These are phyloP conservation scores for Pseudoscleropodium purum DNA, from an alignment of 225 moss, liverwort and hornwort genomes.

Conservation along the genomic window DNA sequence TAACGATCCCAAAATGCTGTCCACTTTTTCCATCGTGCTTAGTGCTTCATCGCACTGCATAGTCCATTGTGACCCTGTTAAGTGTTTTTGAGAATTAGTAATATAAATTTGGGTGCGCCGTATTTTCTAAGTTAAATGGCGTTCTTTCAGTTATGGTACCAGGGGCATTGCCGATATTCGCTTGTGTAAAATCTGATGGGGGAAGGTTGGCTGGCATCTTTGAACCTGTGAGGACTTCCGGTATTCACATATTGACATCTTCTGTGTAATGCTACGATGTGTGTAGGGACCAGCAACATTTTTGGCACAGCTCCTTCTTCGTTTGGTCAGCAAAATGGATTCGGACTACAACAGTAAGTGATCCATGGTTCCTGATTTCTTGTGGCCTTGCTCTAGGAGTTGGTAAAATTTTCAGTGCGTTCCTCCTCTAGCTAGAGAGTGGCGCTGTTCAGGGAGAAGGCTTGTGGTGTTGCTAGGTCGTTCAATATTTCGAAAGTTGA, in stretches of 20 bases:
- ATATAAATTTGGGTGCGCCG: not conserved
- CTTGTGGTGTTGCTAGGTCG: not conserved
- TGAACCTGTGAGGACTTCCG: not conserved
- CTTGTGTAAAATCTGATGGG: not conserved
- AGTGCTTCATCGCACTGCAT: not conserved
- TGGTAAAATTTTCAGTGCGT: not conserved
- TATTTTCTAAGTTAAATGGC: not conserved
- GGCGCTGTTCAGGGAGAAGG: not conserved
- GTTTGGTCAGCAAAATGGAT: not conserved
- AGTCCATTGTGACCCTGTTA: no score
- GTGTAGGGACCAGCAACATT: not conserved
- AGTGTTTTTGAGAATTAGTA: no score
- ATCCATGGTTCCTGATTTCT: not conserved
- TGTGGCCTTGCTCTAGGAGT: not conserved
- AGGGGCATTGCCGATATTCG: not conserved
- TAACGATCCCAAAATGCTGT: not conserved
- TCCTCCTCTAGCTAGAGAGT: not conserved
- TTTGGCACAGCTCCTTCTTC: slow-evolving; percentile 1
- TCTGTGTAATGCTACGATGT: not conserved
- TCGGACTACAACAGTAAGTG: slow-evolving; percentile 1
- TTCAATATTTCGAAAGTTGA: not conserved
- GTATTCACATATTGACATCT: not conserved
- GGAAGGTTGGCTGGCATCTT: not conserved
- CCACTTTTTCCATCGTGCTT: not conserved
- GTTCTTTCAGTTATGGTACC: not conserved